Evolutionary conservation across 2,329 filamentous ascomycete species (phyloP).

Genomic region (Chrysoporthe puriensis): DNA sequence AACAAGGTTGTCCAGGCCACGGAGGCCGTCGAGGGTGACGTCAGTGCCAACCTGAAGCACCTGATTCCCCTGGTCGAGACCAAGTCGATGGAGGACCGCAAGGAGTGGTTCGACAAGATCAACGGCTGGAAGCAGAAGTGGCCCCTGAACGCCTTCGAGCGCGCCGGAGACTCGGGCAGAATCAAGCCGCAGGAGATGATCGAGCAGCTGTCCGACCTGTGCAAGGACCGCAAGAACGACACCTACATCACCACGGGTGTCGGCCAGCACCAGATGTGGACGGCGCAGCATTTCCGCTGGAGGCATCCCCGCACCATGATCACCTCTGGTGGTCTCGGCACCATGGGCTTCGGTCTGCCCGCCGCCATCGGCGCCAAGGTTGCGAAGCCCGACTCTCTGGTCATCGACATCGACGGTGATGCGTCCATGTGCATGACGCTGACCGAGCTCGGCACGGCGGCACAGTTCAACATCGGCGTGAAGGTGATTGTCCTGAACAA

Average conservation of each 20-base stretch:
- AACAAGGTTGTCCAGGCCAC: slow-evolving; percentile 99
- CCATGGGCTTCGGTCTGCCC: slow-evolving; percentile 94
- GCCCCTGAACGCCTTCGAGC: slow-evolving; percentile 82
- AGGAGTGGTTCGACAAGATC: slow-evolving; percentile 90
- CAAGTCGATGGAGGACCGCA: slow-evolving; percentile 66
- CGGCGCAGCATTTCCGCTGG: slow-evolving; percentile 96
- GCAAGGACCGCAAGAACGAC: slow-evolving; percentile 75
- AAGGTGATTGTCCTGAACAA: slow-evolving; percentile 97
- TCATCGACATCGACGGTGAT: slow-evolving; percentile 96
- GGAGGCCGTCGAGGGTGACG: slow-evolving; percentile 92
- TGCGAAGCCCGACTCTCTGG: slow-evolving; percentile 72
- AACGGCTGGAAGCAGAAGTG: slow-evolving; percentile 88
- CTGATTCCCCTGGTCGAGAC: slow-evolving; percentile 74
- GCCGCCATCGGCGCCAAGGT: slow-evolving; percentile 96
- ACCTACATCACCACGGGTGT: slow-evolving; percentile 94
- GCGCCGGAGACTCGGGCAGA: slow-evolving; percentile 71
- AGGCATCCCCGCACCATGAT: slow-evolving; percentile 90
- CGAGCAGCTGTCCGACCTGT: slow-evolving; percentile 85
- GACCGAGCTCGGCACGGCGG: slow-evolving; percentile 89
- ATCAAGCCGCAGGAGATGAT: slow-evolving; percentile 97
- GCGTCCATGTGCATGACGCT: slow-evolving; percentile 99
- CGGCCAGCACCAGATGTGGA: slow-evolving; percentile 99
- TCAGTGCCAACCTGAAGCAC: slow-evolving; percentile 74
- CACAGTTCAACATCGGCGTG: slow-evolving; percentile 94
- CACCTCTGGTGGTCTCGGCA: slow-evolving; percentile 92